These are phyloP conservation scores for Leccinum subtestaceum DNA, from an alignment of 768 basidiomycete genomes.

Conservation along the genomic window DNA sequence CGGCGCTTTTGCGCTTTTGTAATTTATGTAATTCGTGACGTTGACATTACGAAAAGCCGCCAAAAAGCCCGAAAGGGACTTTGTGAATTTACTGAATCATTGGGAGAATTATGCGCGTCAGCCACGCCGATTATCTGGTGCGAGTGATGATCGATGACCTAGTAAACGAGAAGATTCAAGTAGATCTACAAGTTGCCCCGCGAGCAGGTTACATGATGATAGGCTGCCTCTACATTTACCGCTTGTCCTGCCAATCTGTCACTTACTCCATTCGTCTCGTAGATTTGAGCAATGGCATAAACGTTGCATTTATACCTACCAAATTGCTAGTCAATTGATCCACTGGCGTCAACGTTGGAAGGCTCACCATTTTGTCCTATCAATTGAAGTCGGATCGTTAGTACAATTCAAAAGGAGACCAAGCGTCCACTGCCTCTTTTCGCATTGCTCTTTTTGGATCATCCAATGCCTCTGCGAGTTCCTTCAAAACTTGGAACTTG, in stretches of 20 bases:
- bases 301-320: slow-evolving; percentile 32
- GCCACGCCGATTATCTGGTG: too few relatives aligned
- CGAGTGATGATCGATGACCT: too few relatives aligned
- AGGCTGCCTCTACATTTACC: background rate
- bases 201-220: too few relatives aligned
- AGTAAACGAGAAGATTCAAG: too few relatives aligned
- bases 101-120: too few relatives aligned
- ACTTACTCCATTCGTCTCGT: background rate
- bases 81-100: too few relatives aligned
- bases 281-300: background rate
- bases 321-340: slow-evolving; percentile 1
- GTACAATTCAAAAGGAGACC: slow-evolving; percentile 22
- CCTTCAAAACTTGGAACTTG: slow-evolving; percentile 69
- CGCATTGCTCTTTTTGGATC: slow-evolving; percentile 84
- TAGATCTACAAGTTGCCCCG: too few relatives aligned
- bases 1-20: too few relatives aligned
- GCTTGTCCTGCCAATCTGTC: too few relatives aligned
- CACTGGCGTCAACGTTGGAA: background rate
- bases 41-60: too few relatives aligned
- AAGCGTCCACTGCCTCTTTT: slow-evolving; percentile 84
- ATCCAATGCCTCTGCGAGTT: slow-evolving; percentile 74
- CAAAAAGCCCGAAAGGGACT: too few relatives aligned
- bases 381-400: background rate
- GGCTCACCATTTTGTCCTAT: slow-evolving; percentile 30
- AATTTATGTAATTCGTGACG: too few relatives aligned